Percentiles rank a stretch among this genome's conserved stretches.
These are phyloP conservation scores for Nakazawaea laoshanensis DNA, from an alignment of 805 yeast species.

Conservation along the genomic window DNA sequence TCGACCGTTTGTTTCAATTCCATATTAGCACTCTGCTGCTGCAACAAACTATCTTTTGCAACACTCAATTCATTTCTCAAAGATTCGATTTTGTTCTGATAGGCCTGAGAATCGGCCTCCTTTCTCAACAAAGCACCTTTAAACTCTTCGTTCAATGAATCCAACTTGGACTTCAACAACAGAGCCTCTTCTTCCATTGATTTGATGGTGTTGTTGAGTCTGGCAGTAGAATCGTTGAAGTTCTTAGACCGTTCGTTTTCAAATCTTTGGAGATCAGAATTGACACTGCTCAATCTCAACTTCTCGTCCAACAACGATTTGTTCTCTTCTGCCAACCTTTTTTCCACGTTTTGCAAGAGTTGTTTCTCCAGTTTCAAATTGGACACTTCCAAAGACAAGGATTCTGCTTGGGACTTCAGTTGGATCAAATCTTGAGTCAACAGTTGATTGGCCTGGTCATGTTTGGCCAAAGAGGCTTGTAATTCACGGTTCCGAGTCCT, in stretches of 20 bases:
- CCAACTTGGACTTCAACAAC: slow-evolving; percentile 34
- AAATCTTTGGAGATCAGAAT: slow-evolving; percentile 51
- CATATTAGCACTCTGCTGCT: slow-evolving; percentile 30
- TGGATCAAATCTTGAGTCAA: slow-evolving; percentile 49
- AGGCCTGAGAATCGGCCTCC: slow-evolving; percentile 46
- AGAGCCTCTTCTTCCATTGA: slow-evolving; percentile 39
- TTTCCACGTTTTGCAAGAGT: slow-evolving; percentile 38
- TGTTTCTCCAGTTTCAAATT: slow-evolving; percentile 48
- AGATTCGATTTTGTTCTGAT: slow-evolving; percentile 53
- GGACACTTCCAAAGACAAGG: slow-evolving; percentile 33
- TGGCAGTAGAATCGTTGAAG: slow-evolving; percentile 37
- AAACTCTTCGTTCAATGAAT: slow-evolving; percentile 41
- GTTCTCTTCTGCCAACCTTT: slow-evolving; percentile 44
- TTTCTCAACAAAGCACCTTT: slow-evolving; percentile 40
- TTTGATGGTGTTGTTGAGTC: slow-evolving; percentile 41
- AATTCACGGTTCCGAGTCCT: slow-evolving; percentile 27
- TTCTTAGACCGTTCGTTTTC: slow-evolving; percentile 54
- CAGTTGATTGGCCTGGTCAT: slow-evolving; percentile 39
- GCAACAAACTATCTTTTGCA: slow-evolving; percentile 31
- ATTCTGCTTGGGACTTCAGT: slow-evolving; percentile 35
- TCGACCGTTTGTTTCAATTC: slow-evolving; percentile 29
- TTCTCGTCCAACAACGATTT: slow-evolving; percentile 49
- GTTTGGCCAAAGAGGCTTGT: slow-evolving; percentile 33
- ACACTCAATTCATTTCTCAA: slow-evolving; percentile 35
- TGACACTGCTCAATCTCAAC: slow-evolving; percentile 43